Base-by-base conservation (phyloP, 2,329 filamentous ascomycete genomes). In the Macrophomina phaseolina region DNA sequence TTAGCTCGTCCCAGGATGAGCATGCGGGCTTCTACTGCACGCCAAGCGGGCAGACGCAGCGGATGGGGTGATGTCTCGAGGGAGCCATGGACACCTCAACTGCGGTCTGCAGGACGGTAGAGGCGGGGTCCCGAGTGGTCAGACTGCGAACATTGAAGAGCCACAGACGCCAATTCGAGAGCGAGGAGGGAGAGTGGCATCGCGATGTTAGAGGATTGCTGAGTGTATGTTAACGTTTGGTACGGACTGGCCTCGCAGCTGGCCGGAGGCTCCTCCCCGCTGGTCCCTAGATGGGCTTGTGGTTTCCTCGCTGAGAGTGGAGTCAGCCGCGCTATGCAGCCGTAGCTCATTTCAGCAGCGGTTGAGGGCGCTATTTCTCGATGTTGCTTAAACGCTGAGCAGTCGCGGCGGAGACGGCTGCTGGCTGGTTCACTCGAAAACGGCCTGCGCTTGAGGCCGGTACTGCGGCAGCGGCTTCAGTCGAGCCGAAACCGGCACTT, bases 21-120 rank as follows among this genome's bases (percentile, higher is more conserved):
- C 42, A n/a, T 48, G 58, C 45, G 38, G 48, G 58, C 42, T 36
- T 62, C 30, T 62, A 48, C 58, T 62, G 58, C 58, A 62, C n/a
- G 58, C 58, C 58, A 62, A 62, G 58, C 9, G 32, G 9, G 38
- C 45, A 12, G n/a, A 51, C 58, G 42, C 46, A 38, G 32, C 18
- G 32, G 23, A 49, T 30, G 42, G n/a, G 42, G 18, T 16, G 58
- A 49, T 61, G 42, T 28, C 46, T 46, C 14, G 11, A n/a, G 16
- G 5, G 11, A 16, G 16, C 11, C 42, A 16, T 12, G 11, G 42
- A 45, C 42, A 45, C 42, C 16, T n/a, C 42, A 45, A 45, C 42
- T 45, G 42, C 18, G 18, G 11, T 14, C 30, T 45, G 38, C 55
- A 32, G 55, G 55, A 40, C 4, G 38, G 16, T 18, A 30, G 38